Conservation (phyloP, 108 stramenopile genomes). For the Pseudonitzschia pungens region DNA sequence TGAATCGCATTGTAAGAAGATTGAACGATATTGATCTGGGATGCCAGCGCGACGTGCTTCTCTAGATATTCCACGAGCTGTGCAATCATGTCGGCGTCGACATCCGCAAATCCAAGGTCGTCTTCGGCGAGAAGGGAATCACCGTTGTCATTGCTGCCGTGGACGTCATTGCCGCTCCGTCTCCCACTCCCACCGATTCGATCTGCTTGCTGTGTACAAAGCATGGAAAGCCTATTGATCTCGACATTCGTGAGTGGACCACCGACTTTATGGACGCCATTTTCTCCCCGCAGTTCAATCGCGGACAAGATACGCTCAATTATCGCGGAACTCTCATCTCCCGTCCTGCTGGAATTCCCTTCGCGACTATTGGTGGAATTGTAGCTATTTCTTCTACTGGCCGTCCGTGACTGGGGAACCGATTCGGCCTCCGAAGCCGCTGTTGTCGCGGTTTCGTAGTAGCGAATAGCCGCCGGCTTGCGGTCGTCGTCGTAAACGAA, state of each 20-base stretch:
- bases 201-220: constrained; percentile 9
- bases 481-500: background rate
- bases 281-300: constrained; percentile 19
- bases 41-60: constrained; percentile 31
- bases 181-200: background rate
- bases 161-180: background rate
- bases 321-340: background rate
- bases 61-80: constrained; percentile 38
- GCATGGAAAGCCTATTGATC: constrained; percentile 9
- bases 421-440: background rate
- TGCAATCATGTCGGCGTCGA: constrained; percentile 28
- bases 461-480: background rate
- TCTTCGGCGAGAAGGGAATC: constrained; percentile 11
- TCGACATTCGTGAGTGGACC: constrained; percentile 11
- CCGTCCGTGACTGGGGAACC: background rate
- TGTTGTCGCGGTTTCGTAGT: background rate
- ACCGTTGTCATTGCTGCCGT: background rate
- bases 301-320: constrained; percentile 27
- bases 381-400: background rate
- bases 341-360: background rate
- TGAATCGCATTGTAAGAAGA: constrained; percentile 28
- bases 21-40: constrained; percentile 35
- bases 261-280: background rate
- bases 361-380: background rate
- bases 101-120: constrained; percentile 34